phyloP scores from a whole-genome alignment of 2,329 filamentous ascomycete genomes.

The Curvularia eragrostidis region DNA sequence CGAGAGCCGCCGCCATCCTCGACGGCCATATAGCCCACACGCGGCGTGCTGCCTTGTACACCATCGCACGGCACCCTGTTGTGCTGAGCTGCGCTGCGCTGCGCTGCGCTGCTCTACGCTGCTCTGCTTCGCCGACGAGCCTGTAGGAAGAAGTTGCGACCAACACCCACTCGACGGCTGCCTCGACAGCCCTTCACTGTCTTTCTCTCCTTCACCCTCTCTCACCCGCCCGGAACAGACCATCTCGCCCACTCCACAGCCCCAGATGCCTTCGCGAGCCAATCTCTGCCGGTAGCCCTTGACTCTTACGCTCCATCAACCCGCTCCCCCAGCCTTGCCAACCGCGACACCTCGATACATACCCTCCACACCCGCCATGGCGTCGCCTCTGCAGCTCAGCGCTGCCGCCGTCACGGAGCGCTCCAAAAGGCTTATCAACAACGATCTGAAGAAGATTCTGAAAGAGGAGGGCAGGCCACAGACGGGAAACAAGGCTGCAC shows the following conservation, averaged over 20 bases:
- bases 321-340: constrained; percentile 10
- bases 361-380: constrained; percentile 31
- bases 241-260: neutral
- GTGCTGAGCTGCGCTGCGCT: neutral
- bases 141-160: constrained; percentile 31
- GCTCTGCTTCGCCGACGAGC: constrained; percentile 9
- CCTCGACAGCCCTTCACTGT: constrained; percentile 11
- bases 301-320: constrained; percentile 6
- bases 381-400: constrained; percentile 52
- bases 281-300: constrained; percentile 24
- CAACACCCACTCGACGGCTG: constrained; percentile 21
- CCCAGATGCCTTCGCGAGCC: constrained; percentile 21
- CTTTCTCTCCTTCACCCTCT: constrained; percentile 17
- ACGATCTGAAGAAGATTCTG: constrained; percentile 78
- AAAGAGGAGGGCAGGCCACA: constrained; percentile 71
- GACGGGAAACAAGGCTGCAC: constrained; percentile 82
- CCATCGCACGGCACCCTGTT: neutral
- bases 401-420: constrained; percentile 50
- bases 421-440: constrained; percentile 64
- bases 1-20: constrained; percentile 34
- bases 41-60: constrained; percentile 2
- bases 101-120: no score
- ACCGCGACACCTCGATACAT: neutral
- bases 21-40: constrained; percentile 19
- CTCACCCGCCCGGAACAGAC: constrained; percentile 12